Percentiles rank a stretch among this genome's conserved stretches.
Conservation (phyloP, 202 grass and related monocot species). For the Digitaria exilis region DNA sequence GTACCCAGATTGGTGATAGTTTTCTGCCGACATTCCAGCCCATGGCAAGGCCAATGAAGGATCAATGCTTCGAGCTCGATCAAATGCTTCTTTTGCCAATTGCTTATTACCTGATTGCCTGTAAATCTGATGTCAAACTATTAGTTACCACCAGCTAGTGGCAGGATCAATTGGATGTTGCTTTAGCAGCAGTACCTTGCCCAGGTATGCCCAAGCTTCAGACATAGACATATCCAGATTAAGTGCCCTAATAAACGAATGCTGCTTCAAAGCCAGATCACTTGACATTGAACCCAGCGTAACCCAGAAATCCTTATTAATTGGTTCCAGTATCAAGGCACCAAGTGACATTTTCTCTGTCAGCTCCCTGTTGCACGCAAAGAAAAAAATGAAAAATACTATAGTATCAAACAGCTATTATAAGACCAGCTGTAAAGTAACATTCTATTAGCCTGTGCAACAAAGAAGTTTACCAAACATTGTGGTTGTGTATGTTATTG, state of each 20-base stretch:
- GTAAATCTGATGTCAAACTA: slow-evolving; percentile 70
- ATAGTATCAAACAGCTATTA: slow-evolving; percentile 28
- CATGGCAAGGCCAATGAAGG: slow-evolving; percentile 91
- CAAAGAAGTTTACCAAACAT: slow-evolving; percentile 70
- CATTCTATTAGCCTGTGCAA: slow-evolving; percentile 9
- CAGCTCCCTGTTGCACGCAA: slow-evolving; percentile 63
- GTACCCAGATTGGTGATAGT: slow-evolving; percentile 61
- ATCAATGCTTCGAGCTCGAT: slow-evolving; percentile 93
- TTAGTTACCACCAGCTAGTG: slow-evolving; percentile 27
- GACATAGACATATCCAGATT: slow-evolving; percentile 80
- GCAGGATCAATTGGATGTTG: slow-evolving; percentile 6
- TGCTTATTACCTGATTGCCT: slow-evolving; percentile 74
- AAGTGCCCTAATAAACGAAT: slow-evolving; percentile 79
- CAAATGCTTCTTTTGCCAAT: slow-evolving; percentile 80
- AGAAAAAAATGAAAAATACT: neutral
- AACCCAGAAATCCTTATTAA: slow-evolving; percentile 94
- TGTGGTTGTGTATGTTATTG: slow-evolving; percentile 28
- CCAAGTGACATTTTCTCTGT: slow-evolving; percentile 86
- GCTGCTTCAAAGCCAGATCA: slow-evolving; percentile 82
- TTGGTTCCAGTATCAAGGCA: slow-evolving; percentile 76
- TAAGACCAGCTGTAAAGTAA: slow-evolving; percentile 17
- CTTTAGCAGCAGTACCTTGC: slow-evolving; percentile 64
- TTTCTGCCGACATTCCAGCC: slow-evolving; percentile 83
- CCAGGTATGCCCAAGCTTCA: slow-evolving; percentile 88
- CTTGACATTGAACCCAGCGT: slow-evolving; percentile 75